A percentile compares a stretch with the other conserved stretches of the same genome.
phyloP scores from a whole-genome alignment of 805 yeast genomes.

The Huiozyma sinensis region DNA sequence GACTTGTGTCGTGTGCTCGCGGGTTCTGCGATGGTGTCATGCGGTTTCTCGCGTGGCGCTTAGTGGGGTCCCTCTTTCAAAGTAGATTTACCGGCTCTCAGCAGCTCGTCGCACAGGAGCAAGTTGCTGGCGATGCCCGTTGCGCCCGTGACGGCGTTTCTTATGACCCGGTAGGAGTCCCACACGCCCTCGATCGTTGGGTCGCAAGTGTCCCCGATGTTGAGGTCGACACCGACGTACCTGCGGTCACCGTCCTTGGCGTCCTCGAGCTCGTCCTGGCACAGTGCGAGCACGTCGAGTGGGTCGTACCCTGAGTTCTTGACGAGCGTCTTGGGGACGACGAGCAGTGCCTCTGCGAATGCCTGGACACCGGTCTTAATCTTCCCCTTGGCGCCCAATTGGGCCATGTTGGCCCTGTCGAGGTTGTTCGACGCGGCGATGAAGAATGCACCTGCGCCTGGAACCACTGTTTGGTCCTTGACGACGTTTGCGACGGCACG shows the following conservation, averaged over 20 bases:
- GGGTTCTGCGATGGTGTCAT: no score
- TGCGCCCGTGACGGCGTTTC: constrained; percentile 88
- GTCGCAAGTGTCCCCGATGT: constrained; percentile 90
- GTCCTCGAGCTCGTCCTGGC: constrained; percentile 53
- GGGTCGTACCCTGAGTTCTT: constrained; percentile 91
- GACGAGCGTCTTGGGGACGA: constrained; percentile 86
- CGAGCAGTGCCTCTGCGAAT: constrained; percentile 82
- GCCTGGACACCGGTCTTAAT: constrained; percentile 85
- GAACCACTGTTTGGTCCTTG: constrained; percentile 74
- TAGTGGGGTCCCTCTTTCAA: constrained; percentile 47
- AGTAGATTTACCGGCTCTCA: constrained; percentile 94
- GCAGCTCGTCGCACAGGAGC: constrained; percentile 86
- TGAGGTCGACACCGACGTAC: constrained; percentile 82
- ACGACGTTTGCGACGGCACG: constrained; percentile 89
- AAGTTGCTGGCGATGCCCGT: constrained; percentile 90
- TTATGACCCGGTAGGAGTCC: constrained; percentile 89
- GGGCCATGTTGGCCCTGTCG: constrained; percentile 36
- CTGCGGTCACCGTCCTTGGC: constrained; percentile 40
- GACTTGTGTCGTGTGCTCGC: no score
- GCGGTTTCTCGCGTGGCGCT: no score
- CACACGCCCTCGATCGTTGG: constrained; percentile 91
- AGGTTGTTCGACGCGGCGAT: constrained; percentile 69
- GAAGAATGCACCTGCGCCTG: constrained; percentile 97
- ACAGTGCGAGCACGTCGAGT: constrained; percentile 74
- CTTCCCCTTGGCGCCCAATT: constrained; percentile 66